phyloP scores from a whole-genome alignment of 2,329 filamentous ascomycete genomes.

The Alternaria postmessia region DNA sequence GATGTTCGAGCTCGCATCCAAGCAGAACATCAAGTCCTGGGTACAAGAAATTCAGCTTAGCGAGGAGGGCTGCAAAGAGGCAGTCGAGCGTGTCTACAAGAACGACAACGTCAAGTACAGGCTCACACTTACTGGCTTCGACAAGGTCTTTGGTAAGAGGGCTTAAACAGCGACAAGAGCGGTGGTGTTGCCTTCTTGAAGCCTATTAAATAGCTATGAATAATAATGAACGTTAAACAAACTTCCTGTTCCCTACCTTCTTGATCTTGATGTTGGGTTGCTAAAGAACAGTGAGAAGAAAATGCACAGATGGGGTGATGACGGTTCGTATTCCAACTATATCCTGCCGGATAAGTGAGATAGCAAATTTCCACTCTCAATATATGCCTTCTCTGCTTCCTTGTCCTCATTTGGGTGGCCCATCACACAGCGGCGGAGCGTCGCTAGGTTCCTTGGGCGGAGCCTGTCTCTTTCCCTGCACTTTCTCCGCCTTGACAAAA shows the following conservation, averaged over 20 bases:
- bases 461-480: constrained; percentile 41
- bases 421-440: constrained; percentile 39
- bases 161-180: constrained; percentile 25
- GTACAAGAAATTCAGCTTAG: constrained; percentile 75
- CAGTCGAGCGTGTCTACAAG: constrained; percentile 70
- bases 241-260: background rate
- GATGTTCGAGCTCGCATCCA: constrained; percentile 60
- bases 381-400: background rate
- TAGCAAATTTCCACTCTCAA: background rate
- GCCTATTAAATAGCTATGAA: constrained; percentile 1
- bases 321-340: background rate
- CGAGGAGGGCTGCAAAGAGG: constrained; percentile 73
- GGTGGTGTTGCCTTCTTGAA: background rate
- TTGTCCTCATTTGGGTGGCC: constrained; percentile 18
- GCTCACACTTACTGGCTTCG: constrained; percentile 73
- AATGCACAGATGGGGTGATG: background rate
- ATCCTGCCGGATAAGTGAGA: background rate
- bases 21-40: constrained; percentile 62
- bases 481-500: constrained; percentile 66
- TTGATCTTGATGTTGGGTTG: background rate
- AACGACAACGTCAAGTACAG: constrained; percentile 76
- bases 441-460: constrained; percentile 45
- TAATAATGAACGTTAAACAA: background rate
- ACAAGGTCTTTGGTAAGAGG: constrained; percentile 69
- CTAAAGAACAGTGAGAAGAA: background rate